Evolutionary conservation across 176 grass and related monocot species (phyloP).

Genomic region (Lolium rigidum): DNA sequence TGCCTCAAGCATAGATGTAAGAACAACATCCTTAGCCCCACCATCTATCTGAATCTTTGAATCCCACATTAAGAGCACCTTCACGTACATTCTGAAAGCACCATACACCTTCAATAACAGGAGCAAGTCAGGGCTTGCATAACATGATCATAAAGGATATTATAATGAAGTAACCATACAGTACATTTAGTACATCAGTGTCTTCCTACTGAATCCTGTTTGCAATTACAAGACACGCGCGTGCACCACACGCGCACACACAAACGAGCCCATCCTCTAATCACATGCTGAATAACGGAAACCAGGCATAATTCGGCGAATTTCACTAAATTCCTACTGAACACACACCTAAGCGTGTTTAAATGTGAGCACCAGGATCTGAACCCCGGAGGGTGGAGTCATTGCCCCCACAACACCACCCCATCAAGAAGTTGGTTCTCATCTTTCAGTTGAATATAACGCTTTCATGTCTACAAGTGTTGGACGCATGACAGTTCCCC

Average conservation of each 20-base stretch:
- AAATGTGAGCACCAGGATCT: not conserved
- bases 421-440: not conserved
- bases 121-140: slow-evolving; percentile 37
- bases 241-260: not conserved
- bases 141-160: slow-evolving; percentile 25
- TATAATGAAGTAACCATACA: slow-evolving; percentile 15
- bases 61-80: slow-evolving; percentile 99
- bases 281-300: not conserved
- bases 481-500: not conserved
- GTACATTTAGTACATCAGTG: slow-evolving; percentile 1
- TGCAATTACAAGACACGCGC: not conserved
- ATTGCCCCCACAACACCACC: not conserved
- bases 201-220: not conserved
- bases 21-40: slow-evolving; percentile 79
- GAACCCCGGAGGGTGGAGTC: not conserved
- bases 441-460: slow-evolving; percentile 7
- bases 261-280: not conserved
- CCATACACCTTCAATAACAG: slow-evolving; percentile 86
- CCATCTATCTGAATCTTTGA: slow-evolving; percentile 97
- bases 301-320: not conserved
- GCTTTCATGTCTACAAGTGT: not conserved
- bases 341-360: not conserved
- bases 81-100: slow-evolving; percentile 98
- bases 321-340: not conserved
- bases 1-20: slow-evolving; percentile 90